Percentiles rank a stretch among this genome's conserved stretches.
phyloP scores from a whole-genome alignment of 805 yeast genomes.

The Zygosaccharomyces bailii region DNA sequence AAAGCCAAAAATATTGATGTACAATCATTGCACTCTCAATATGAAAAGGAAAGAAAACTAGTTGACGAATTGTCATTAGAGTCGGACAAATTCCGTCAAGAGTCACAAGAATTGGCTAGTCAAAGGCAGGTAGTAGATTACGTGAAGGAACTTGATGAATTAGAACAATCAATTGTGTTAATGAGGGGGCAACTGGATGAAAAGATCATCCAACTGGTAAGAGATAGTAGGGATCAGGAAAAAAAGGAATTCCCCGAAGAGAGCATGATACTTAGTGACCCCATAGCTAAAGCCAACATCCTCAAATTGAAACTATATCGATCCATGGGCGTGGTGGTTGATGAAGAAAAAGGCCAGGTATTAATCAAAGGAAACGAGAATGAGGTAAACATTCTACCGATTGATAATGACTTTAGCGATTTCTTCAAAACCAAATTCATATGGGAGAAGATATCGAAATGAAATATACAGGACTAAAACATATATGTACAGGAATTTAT shows the following conservation, averaged over 20 bases:
- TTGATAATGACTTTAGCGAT: conserved; percentile 53
- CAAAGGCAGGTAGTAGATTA: conserved; percentile 20
- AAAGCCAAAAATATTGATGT: conserved; percentile 13
- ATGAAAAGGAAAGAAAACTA: conserved; percentile 11
- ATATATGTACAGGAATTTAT: conserved; percentile 2
- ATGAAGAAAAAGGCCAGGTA: conserved; percentile 42
- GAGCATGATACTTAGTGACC: conserved; percentile 18
- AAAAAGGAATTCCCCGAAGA: conserved; percentile 14
- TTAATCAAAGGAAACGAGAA: conserved; percentile 49
- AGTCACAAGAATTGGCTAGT: conserved; percentile 17
- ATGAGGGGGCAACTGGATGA: conserved; percentile 24
- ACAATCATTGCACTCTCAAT: conserved; percentile 10
- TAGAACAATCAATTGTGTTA: conserved; percentile 22
- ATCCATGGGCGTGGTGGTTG: conserved; percentile 54
- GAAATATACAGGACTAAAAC: not conserved
- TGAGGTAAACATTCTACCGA: conserved; percentile 47
- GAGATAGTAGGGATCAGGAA: conserved; percentile 5
- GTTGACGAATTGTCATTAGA: conserved; percentile 13
- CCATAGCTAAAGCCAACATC: conserved; percentile 27
- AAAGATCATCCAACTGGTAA: conserved; percentile 17
- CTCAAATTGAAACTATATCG: conserved; percentile 59
- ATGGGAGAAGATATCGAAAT: conserved; percentile 54
- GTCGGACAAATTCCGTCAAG: conserved; percentile 15
- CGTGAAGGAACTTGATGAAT: conserved; percentile 24
- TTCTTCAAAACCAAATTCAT: conserved; percentile 70